Evolutionary conservation across 2,329 filamentous ascomycete species (phyloP), one percentile per base, ranked within the genome.

Genomic region (Trichophyton rubrum): DNA sequence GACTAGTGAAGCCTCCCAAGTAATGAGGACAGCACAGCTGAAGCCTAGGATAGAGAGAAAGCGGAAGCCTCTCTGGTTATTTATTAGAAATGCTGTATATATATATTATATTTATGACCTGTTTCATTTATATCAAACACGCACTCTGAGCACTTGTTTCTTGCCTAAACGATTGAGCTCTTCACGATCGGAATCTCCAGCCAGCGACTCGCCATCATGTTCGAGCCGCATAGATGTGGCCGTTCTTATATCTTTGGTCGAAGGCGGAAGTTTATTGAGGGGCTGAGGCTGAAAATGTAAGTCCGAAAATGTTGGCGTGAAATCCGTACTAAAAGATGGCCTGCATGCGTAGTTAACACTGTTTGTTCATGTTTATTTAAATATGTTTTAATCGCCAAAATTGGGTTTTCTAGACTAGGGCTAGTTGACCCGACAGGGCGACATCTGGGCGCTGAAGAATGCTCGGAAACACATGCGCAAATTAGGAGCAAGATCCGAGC

Each of bases 71-170:
- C 69, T 60, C 67, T 67, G 43, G 24, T 20, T 55, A 17, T 56
- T 17, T 56, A 51, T 51, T 51, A 51, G 45, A 9, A 24, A 15
- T 24, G 45, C 45, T 47, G 17, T 24, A 5, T 11, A 27, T 22
- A 13, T 49, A 9, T 49, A 13, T 2, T 43, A n/a, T 43, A 38
- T 38, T 3, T 13, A 38, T 13, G 11, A 38, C 33, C 20, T 43
- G 6, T 43, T 43, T 43, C 40, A 38, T 38, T 11, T 47, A 24
- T 24, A 47, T 47, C n/a, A 9, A 22, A 27, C 11, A 56, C 72
- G 68, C 56, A 73, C 69, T 63, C 74, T 71, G 45, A 76, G 69
- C 41, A 75, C 72, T 63, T 73, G 73, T 63, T 75, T 75, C 67
- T 76, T 76, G 58, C 74, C 74, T 8, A 76, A 68, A 17, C 72